Base-by-base conservation (phyloP, 371 early-diverging fungal genomes). In the Paraphysoderma sedebokerense region DNA sequence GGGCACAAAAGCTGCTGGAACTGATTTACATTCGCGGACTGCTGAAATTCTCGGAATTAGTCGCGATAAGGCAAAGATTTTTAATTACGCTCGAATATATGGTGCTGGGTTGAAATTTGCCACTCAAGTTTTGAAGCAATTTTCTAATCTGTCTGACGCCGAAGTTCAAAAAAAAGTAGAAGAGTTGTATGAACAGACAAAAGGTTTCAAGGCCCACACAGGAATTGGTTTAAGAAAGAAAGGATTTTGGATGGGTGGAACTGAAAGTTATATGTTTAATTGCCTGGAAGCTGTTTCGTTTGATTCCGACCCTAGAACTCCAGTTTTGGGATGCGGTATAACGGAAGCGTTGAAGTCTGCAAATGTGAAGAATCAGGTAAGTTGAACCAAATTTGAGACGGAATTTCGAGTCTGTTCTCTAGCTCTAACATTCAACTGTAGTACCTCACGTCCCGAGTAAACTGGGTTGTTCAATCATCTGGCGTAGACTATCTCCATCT, bases 381-480 rank as follows among this genome's bases (percentile, higher is more conserved):
- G 62, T 29, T 40, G n/a, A n/a, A n/a, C n/a, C n/a, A n/a, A n/a
- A n/a, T n/a, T n/a, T n/a, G n/a, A n/a, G n/a, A n/a, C n/a, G n/a
- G n/a, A n/a, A n/a, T n/a, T n/a, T n/a, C n/a, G n/a, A n/a, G n/a
- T n/a, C n/a, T n/a, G n/a, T n/a, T n/a, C n/a, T n/a, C n/a, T n/a
- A n/a, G n/a, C n/a, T n/a, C n/a, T n/a, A n/a, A n/a, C n/a, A n/a
- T n/a, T n/a, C n/a, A 32, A 1, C 22, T 26, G 7, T 44, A 72
- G 60, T 92, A 74, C 54, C 64, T 87, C 64, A 87, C 92, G 0
- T 86, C 85, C 19, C 71, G 96, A 7, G 70, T 93, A 44, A 97
- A 97, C 59, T 97, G 98, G 98, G 91, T 83, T 1, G 96, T 97
- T 0, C 98, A 97, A 57, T 91, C 92, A n/a, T 89, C 90, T 0